Evolutionary conservation across 177 flowering plant species (phyloP).

Genomic region (Vitis hybrid): DNA sequence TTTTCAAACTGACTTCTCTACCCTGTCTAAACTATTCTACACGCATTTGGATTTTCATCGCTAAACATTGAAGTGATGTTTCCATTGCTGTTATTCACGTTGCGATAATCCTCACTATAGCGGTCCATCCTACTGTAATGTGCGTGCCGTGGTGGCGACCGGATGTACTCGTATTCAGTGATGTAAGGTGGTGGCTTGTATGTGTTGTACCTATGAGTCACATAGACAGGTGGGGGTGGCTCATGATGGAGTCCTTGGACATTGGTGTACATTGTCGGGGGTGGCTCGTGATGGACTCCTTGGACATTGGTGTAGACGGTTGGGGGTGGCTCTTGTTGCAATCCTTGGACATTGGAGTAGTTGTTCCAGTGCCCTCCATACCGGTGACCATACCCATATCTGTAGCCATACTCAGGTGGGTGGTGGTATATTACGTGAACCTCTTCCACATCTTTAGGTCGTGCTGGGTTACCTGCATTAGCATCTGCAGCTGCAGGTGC

Average conservation of each 20-base stretch:
- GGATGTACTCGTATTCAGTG: constrained; percentile 46
- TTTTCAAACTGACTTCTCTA: constrained; percentile 6
- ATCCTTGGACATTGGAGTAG: constrained; percentile 24
- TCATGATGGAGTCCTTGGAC: constrained; percentile 22
- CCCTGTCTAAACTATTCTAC: constrained; percentile 50
- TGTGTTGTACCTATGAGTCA: constrained; percentile 65
- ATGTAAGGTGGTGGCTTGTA: constrained; percentile 64
- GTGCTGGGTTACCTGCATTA: constrained; percentile 22
- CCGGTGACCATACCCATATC: constrained; percentile 29
- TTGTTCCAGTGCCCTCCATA: constrained; percentile 31
- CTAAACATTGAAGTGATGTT: constrained; percentile 77
- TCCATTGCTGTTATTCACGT: constrained; percentile 40
- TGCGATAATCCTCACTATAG: constrained; percentile 35
- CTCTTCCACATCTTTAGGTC: constrained; percentile 57
- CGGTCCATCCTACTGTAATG: constrained; percentile 38
- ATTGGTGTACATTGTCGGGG: constrained; percentile 24
- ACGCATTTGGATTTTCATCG: constrained; percentile 96
- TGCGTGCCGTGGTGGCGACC: constrained; percentile 37
- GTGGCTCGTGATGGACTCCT: constrained; percentile 19
- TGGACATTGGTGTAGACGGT: constrained; percentile 25
- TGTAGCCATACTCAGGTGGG: constrained; percentile 46
- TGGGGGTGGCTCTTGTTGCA: constrained; percentile 21
- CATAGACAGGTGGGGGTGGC: constrained; percentile 35
- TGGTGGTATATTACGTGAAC: constrained; percentile 58
- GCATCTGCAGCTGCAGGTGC: constrained; percentile 27